phyloP scores from a whole-genome alignment of 345 rosid species.

The Eucalyptus camaldulensis region DNA sequence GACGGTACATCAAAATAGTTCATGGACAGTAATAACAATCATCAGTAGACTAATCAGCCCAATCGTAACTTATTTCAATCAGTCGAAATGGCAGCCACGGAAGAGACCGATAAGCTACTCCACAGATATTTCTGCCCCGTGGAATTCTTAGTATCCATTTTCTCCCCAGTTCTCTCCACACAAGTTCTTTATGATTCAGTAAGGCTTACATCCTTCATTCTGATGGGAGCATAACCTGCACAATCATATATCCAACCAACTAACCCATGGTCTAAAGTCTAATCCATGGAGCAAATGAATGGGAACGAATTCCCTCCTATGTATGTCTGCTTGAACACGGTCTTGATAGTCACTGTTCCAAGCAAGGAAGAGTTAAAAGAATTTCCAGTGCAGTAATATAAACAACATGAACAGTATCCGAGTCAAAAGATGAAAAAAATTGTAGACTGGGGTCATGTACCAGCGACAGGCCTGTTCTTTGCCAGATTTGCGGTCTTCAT shows the following conservation, averaged over 20 bases:
- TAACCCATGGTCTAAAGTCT: constrained; percentile 70
- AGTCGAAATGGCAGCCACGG: constrained; percentile 38
- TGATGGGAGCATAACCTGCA: constrained; percentile 61
- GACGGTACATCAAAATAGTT: not conserved
- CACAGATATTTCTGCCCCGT: constrained; percentile 79
- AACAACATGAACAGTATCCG: not conserved
- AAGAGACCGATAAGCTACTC: constrained; percentile 82
- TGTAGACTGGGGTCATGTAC: constrained; percentile 9
- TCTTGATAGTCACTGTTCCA: constrained; percentile 62
- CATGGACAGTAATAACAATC: not conserved
- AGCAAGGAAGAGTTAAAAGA: not conserved
- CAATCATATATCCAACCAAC: constrained; percentile 77
- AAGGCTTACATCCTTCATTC: constrained; percentile 78
- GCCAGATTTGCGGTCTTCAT: constrained; percentile 92
- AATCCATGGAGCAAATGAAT: constrained; percentile 39
- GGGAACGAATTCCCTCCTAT: constrained; percentile 87
- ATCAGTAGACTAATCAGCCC: not conserved
- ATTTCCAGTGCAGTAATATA: not conserved
- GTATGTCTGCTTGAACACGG: constrained; percentile 80
- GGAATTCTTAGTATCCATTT: constrained; percentile 74
- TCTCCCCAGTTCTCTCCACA: constrained; percentile 94
- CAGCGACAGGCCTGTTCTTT: constrained; percentile 75
- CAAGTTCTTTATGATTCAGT: constrained; percentile 85
- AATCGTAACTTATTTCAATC: not conserved
- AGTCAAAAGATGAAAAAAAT: not conserved